A percentile compares a stretch with the other conserved stretches of the same genome.
Conservation (phyloP, 2,329 filamentous ascomycete genomes). For the Onygena corvina region DNA sequence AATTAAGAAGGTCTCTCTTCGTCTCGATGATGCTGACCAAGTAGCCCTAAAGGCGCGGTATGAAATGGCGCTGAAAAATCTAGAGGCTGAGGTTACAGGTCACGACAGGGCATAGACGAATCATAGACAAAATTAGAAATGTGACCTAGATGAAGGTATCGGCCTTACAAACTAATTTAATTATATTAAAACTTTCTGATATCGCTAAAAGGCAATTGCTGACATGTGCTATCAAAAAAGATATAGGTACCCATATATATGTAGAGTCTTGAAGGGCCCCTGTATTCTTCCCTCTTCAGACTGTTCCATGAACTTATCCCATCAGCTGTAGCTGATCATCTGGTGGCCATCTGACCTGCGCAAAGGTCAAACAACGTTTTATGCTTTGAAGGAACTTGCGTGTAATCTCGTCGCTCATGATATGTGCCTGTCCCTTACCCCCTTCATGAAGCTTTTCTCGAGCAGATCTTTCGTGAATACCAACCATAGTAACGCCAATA, state of each 20-base stretch:
- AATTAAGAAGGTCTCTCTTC: constrained; percentile 25
- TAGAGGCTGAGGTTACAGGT: constrained; percentile 28
- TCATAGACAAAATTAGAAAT: not conserved
- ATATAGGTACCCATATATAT: too few relatives aligned
- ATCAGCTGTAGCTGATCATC: constrained; percentile 87
- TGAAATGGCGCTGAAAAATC: constrained; percentile 24
- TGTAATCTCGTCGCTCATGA: constrained; percentile 92
- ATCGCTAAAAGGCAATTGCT: too few relatives aligned
- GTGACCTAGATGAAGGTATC: not conserved
- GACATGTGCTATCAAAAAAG: too few relatives aligned
- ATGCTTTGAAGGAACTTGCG: constrained; percentile 96
- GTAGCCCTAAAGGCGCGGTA: constrained; percentile 24
- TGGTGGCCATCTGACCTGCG: constrained; percentile 91
- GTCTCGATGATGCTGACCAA: constrained; percentile 19
- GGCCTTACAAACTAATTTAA: not conserved
- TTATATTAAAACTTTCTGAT: not conserved
- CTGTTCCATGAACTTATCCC: constrained; percentile 47
- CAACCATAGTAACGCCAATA: constrained; percentile 98
- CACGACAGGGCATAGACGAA: not conserved
- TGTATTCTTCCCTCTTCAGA: too few relatives aligned
- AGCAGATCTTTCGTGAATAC: constrained; percentile 93
- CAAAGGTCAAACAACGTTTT: constrained; percentile 91
- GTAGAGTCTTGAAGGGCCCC: too few relatives aligned
- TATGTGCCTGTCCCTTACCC: constrained; percentile 69
- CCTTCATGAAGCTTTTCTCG: constrained; percentile 85